A percentile compares a stretch with the other conserved stretches of the same genome.
phyloP scores from a whole-genome alignment of 2,329 filamentous ascomycete genomes.

The Pleomassaria siparia region DNA sequence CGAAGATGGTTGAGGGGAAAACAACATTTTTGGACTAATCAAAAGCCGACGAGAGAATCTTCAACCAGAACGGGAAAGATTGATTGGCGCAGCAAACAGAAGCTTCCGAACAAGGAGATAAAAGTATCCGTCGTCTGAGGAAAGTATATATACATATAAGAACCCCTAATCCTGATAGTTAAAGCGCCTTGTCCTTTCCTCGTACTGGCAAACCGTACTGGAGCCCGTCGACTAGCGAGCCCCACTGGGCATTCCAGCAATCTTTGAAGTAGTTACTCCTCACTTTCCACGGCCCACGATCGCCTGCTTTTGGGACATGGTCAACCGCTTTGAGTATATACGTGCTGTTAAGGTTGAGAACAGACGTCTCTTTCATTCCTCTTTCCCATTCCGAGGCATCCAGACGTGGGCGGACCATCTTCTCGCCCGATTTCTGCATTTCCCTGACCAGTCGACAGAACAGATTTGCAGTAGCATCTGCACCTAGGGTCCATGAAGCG shows the following conservation, averaged over 20 bases:
- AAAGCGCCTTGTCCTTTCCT: neutral
- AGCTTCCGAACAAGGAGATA: no score
- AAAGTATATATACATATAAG: no score
- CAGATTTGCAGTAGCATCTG: constrained; percentile 56
- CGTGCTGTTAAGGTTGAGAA: constrained; percentile 51
- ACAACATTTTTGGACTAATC: no score
- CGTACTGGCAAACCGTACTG: neutral
- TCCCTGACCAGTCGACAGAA: constrained; percentile 54
- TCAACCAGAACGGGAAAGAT: no score
- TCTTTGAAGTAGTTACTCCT: constrained; percentile 49
- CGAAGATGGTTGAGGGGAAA: no score
- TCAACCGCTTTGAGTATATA: constrained; percentile 50
- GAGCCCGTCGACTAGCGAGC: neutral
- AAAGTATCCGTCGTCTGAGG: no score
- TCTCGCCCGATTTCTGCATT: constrained; percentile 50
- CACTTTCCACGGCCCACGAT: constrained; percentile 47
- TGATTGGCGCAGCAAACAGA: no score
- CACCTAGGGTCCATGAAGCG: constrained; percentile 63
- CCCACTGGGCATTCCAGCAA: constrained; percentile 44
- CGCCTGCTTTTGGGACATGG: constrained; percentile 53
- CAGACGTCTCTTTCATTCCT: constrained; percentile 24
- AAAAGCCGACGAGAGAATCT: no score
- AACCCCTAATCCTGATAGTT: no score
- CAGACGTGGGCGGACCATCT: constrained; percentile 48
- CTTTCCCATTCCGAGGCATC: constrained; percentile 40